These are phyloP conservation scores for Picea sitchensis DNA, from an alignment of 75 land plant species.

Conservation along the genomic window DNA sequence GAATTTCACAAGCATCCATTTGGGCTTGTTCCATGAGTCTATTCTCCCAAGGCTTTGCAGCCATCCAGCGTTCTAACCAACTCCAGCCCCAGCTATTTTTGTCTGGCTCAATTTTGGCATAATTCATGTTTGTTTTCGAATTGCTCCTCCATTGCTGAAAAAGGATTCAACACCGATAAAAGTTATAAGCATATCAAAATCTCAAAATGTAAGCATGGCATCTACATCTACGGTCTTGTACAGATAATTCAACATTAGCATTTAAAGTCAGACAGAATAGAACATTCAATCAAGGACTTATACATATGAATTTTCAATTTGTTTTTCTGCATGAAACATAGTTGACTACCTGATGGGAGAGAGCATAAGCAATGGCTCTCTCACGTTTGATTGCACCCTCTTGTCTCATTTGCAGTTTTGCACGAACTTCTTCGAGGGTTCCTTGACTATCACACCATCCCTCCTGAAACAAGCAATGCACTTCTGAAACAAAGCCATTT, in stretches of 20 bases:
- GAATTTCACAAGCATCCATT: constrained; percentile 17
- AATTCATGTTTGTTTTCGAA: constrained; percentile 3
- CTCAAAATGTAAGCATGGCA: neutral
- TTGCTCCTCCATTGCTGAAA: constrained; percentile 42
- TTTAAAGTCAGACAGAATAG: too few species aligned
- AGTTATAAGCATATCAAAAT: neutral
- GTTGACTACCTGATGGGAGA: constrained; percentile 59
- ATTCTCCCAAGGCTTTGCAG: constrained; percentile 92
- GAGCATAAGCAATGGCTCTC: constrained; percentile 69
- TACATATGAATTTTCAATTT: neutral
- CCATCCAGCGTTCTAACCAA: constrained; percentile 95
- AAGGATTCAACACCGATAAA: too few species aligned
- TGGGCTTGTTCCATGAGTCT: constrained; percentile 43
- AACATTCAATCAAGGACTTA: neutral
- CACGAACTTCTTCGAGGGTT: constrained; percentile 52
- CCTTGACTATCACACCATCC: constrained; percentile 82
- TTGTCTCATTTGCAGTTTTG: constrained; percentile 70
- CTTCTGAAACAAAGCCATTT: neutral
- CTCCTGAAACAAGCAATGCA: constrained; percentile 28
- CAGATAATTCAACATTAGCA: neutral
- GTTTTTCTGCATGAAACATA: neutral
- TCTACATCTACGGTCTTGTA: neutral
- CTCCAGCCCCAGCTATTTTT: constrained; percentile 89
- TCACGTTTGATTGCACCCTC: constrained; percentile 83
- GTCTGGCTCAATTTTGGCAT: constrained; percentile 40